These are phyloP conservation scores for Eugenia klotzschiana DNA, from an alignment of 441 rosid genomes.

Conservation along the genomic window DNA sequence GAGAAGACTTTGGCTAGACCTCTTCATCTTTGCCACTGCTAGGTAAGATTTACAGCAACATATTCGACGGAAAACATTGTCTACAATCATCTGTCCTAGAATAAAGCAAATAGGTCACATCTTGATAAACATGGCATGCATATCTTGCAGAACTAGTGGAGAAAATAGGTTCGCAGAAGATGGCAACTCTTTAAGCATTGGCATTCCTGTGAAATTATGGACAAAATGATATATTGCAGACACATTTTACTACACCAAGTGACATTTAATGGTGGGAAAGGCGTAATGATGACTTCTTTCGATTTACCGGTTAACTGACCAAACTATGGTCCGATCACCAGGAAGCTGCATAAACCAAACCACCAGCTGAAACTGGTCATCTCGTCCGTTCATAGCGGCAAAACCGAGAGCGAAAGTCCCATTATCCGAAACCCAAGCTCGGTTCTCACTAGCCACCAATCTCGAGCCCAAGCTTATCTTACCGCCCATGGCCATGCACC, in stretches of 20 bases:
- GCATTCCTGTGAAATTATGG: background rate
- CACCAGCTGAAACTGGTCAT: conserved; percentile 30
- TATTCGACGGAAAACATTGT: background rate
- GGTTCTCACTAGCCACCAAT: conserved; percentile 26
- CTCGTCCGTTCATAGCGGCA: conserved; percentile 11
- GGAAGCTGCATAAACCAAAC: conserved; percentile 79
- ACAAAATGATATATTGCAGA: background rate
- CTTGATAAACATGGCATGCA: background rate
- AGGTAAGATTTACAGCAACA: background rate
- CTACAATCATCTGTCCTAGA: background rate
- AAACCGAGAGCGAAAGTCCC: conserved; percentile 78
- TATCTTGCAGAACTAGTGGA: background rate
- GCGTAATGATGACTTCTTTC: background rate
- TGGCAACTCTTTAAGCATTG: background rate
- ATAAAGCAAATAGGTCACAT: background rate
- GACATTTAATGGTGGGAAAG: background rate
- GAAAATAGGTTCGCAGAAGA: background rate
- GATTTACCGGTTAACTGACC: conserved; percentile 74
- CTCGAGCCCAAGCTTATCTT: conserved; percentile 47
- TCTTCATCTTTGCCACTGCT: background rate
- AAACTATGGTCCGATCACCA: conserved; percentile 57
- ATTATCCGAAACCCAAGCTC: conserved; percentile 50
- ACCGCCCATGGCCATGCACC: conserved; percentile 11
- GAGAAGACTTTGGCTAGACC: background rate
- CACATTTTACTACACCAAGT: background rate